Conservation (phyloP, 2,329 filamentous ascomycete genomes). For the Aphanoascus verrucosus region DNA sequence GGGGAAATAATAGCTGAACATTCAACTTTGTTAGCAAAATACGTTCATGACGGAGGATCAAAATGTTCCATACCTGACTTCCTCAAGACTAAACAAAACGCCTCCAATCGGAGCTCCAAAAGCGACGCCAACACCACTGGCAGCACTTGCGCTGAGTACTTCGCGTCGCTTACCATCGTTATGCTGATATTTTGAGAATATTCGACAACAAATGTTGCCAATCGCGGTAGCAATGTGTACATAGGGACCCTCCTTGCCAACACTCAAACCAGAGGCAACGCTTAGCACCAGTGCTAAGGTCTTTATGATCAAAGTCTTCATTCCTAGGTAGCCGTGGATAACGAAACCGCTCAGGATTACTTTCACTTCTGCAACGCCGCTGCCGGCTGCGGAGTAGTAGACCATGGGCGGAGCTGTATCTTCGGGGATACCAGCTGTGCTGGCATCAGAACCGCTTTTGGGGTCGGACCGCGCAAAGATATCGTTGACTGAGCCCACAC, state of each 20-base stretch:
- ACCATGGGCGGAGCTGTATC: slow-evolving; percentile 58
- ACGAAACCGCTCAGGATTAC: slow-evolving; percentile 98
- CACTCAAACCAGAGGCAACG: slow-evolving; percentile 80
- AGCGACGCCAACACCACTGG: slow-evolving; percentile 83
- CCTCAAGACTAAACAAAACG: slow-evolving; percentile 87
- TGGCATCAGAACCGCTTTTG: slow-evolving; percentile 25
- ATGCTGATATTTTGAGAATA: slow-evolving; percentile 87
- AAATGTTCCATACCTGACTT: slow-evolving; percentile 49
- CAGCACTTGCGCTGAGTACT: slow-evolving; percentile 81
- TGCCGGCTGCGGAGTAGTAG: slow-evolving; percentile 92
- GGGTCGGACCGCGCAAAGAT: slow-evolving; percentile 32
- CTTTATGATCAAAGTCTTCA: slow-evolving; percentile 80
- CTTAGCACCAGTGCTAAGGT: slow-evolving; percentile 72
- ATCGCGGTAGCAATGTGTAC: slow-evolving; percentile 96
- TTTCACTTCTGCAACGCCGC: slow-evolving; percentile 91
- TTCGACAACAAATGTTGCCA: slow-evolving; percentile 84
- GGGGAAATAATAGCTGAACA: slow-evolving; percentile 76
- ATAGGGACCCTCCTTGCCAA: slow-evolving; percentile 91
- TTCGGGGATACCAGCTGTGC: slow-evolving; percentile 18
- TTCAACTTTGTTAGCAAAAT: slow-evolving; percentile 11
- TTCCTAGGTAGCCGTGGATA: slow-evolving; percentile 83
- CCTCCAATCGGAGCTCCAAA: slow-evolving; percentile 91
- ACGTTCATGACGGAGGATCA: background rate
- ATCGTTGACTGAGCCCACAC: slow-evolving; percentile 30
- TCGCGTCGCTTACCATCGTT: slow-evolving; percentile 93